phyloP scores from a whole-genome alignment of 345 rosid species.

The Ceriops tagal region DNA sequence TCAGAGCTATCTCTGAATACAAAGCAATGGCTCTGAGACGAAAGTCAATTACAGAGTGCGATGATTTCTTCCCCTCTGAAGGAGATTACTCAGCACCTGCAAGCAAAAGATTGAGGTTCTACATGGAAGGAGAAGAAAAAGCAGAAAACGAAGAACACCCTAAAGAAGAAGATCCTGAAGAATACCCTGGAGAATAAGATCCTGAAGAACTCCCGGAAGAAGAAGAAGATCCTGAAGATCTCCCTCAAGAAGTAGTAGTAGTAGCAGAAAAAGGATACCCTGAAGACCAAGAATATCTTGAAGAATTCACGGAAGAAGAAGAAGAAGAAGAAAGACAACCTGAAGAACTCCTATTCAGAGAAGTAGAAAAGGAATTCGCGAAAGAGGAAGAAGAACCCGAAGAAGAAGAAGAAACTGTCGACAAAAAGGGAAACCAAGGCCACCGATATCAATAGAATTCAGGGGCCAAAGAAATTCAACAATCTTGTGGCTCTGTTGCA shows the following conservation, averaged over 20 bases:
- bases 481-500: too few species aligned
- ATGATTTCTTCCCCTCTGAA: too few species aligned
- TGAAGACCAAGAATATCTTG: background rate
- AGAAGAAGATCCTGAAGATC: background rate
- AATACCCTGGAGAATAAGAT: background rate
- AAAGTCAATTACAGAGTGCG: too few species aligned
- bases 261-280: background rate
- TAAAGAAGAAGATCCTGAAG: background rate
- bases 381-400: background rate
- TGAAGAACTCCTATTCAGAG: too few species aligned
- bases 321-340: too few species aligned
- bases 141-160: background rate
- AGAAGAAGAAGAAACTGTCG: background rate
- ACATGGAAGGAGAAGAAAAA: conserved; percentile 1
- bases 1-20: too few species aligned
- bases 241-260: background rate
- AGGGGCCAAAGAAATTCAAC: too few species aligned
- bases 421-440: background rate
- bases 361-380: too few species aligned
- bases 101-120: too few species aligned
- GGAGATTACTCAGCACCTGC: too few species aligned
- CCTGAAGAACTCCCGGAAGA: background rate
- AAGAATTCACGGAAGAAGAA: background rate
- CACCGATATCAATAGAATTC: too few species aligned
- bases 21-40: too few species aligned